A percentile compares a stretch with the other conserved stretches of the same genome.
phyloP scores from a whole-genome alignment of 2,329 filamentous ascomycete species.

The Dryadomyces sulphureus region DNA sequence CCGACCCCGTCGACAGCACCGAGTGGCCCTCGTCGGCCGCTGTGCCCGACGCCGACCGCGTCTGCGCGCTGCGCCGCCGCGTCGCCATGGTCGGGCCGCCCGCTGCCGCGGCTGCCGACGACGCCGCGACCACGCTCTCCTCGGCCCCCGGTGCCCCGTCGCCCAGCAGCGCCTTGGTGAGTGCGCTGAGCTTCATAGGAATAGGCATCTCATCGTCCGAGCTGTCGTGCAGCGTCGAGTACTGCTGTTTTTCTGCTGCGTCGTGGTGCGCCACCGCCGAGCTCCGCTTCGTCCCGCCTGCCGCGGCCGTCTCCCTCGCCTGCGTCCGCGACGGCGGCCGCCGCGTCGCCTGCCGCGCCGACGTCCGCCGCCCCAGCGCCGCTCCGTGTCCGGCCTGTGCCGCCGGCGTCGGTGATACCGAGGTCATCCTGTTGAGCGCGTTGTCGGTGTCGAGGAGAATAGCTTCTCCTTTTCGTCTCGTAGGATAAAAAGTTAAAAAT shows the following conservation, averaged over 20 bases:
- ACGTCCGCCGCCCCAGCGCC: conserved; percentile 34
- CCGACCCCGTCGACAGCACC: conserved; percentile 5
- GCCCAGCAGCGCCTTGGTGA: conserved; percentile 72
- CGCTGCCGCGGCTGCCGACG: conserved; percentile 10
- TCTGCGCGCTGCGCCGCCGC: conserved; percentile 35
- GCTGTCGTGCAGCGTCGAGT: conserved; percentile 56
- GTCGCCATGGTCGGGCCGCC: conserved; percentile 28
- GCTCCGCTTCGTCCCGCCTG: conserved; percentile 9
- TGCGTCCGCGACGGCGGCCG: conserved; percentile 32
- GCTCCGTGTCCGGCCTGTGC: conserved; percentile 29
- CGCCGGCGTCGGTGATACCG: conserved; percentile 40
- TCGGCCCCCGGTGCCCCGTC: conserved; percentile 39
- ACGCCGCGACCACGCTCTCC: conserved; percentile 7
- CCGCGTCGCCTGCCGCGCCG: conserved; percentile 39
- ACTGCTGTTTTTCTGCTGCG: conserved; percentile 25
- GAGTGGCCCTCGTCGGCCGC: conserved; percentile 20
- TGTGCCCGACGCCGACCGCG: conserved; percentile 25
- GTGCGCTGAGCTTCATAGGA: conserved; percentile 84
- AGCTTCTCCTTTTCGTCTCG: no score
- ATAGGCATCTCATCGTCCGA: conserved; percentile 89
- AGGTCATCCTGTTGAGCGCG: conserved; percentile 26
- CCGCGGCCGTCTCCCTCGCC: conserved; percentile 13
- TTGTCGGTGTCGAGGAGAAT: not conserved
- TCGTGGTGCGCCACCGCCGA: not conserved
- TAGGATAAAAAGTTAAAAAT: no score